Base-by-base conservation (phyloP, 140 eudicot genomes). In the Oenanthe javanica region DNA sequence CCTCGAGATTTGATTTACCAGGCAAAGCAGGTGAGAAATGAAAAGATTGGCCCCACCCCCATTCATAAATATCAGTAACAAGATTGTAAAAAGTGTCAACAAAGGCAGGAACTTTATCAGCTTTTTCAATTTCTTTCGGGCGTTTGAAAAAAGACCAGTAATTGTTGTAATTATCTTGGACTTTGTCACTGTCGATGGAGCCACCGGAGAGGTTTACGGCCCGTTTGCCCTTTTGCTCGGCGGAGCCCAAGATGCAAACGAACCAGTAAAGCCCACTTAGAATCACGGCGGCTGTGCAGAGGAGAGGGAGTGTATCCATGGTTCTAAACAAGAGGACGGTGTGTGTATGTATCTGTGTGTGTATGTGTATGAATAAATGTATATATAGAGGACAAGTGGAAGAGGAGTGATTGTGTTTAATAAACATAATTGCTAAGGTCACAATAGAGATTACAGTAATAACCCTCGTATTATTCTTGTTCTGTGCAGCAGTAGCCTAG, bases 11-110 rank as follows among this genome's bases (percentile, higher is more conserved):
- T 0, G 98, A 90, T 81, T 91, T 94, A 0, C 97, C 96, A 16
- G 93, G 90, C 75, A 94, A 81, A 11, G 94, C 79, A 0, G 98
- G 98, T 1, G 98, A 92, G 55, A 94, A 94, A 52, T 94, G 98
- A 79, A 94, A 92, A 50, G 94, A 88, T 12, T 94, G 98, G 27
- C 98, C 98, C 98, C 98, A 94, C 0, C 97, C 97, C 97, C 97
- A 94, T 49, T 94, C 98, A 87, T 94, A 94, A 71, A 94, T 92
- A 77, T 94, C 99, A 12, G 99, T 94, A 59, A 94, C 98, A 75
- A 94, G 91, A 51, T 94, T 90, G 80, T 94, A 94, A 57, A 94
- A 94, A 9, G 97, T 92, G 79, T 92, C 95, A 16, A 94, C 98
- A 80, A 94, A 94, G 18, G 86, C 96, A 2, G 98, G 98, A 1